phyloP scores from a whole-genome alignment of 2,329 filamentous ascomycete genomes.

The Simplicillium sp. region DNA sequence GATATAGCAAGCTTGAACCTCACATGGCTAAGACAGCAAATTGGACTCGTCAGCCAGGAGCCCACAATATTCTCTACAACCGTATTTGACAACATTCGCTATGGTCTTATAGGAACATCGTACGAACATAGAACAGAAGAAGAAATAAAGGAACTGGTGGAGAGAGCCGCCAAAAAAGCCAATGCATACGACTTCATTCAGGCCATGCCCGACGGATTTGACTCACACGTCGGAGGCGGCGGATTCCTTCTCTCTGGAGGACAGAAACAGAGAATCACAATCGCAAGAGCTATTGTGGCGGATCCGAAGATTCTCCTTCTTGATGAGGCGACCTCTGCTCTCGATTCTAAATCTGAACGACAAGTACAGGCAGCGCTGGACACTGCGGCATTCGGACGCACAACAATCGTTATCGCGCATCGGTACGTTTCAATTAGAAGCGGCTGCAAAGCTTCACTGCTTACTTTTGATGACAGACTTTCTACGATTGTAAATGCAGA shows the following conservation, averaged over 20 bases:
- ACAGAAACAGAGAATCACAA: constrained; percentile 55
- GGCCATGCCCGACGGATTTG: constrained; percentile 39
- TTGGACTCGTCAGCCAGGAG: constrained; percentile 24
- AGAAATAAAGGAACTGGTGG: constrained; percentile 28
- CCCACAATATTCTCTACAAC: constrained; percentile 27
- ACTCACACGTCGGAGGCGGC: constrained; percentile 48
- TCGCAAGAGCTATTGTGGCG: constrained; percentile 34
- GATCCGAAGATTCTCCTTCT: constrained; percentile 46
- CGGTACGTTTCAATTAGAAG: no score
- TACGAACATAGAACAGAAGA: constrained; percentile 13
- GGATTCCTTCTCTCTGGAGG: constrained; percentile 55
- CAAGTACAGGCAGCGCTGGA: constrained; percentile 45
- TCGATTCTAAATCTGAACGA: constrained; percentile 12
- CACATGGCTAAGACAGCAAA: constrained; percentile 17
- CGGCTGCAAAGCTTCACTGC: no score
- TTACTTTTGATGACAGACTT: no score
- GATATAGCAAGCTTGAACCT: constrained; percentile 16
- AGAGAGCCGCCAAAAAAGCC: constrained; percentile 31
- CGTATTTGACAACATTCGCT: constrained; percentile 41
- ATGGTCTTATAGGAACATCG: constrained; percentile 29
- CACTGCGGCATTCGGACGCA: constrained; percentile 41
- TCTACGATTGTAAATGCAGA: constrained; percentile 50
- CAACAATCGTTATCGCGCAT: constrained; percentile 56
- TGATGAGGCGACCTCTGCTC: constrained; percentile 56
- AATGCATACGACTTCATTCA: constrained; percentile 37